Evolutionary conservation across 192 early-diverging fungal genomes (phyloP).

Genomic region (Chytriomyces sp.): DNA sequence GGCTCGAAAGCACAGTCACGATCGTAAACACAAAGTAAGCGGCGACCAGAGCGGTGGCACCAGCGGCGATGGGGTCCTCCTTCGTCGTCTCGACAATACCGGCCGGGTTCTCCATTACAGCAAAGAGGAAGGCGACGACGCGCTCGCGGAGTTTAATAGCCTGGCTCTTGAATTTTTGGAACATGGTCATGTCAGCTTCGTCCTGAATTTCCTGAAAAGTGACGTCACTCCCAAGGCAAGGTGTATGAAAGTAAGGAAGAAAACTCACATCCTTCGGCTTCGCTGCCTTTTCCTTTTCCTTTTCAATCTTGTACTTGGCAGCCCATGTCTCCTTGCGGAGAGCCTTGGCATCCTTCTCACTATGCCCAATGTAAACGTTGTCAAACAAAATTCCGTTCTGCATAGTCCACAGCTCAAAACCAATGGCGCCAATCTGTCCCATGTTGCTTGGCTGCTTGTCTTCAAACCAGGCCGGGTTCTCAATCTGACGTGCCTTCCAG

Average conservation of each 20-base stretch:
- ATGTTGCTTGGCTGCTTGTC: slow-evolving; percentile 78
- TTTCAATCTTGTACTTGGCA: slow-evolving; percentile 74
- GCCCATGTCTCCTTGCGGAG: slow-evolving; percentile 79
- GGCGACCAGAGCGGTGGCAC: background rate
- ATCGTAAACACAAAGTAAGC: background rate
- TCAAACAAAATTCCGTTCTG: slow-evolving; percentile 85
- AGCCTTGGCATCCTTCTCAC: slow-evolving; percentile 64
- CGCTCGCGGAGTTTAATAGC: background rate
- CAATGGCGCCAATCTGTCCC: slow-evolving; percentile 78
- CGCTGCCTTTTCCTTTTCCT: slow-evolving; percentile 60
- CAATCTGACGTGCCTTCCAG: slow-evolving; percentile 83
- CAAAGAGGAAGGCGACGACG: background rate
- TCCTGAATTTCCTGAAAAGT: slow-evolving; percentile 2
- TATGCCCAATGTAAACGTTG: slow-evolving; percentile 88
- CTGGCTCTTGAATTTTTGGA: background rate
- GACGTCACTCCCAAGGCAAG: too few species aligned
- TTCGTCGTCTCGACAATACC: background rate
- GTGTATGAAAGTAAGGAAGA: background rate
- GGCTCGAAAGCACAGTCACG: background rate
- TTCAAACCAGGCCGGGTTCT: slow-evolving; percentile 84
- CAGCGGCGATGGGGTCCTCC: slow-evolving; percentile 6
- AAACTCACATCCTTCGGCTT: background rate
- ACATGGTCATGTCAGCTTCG: background rate
- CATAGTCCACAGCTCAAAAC: slow-evolving; percentile 96
- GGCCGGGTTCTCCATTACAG: background rate